Conservation (phyloP, 2,329 filamentous ascomycete species). For the Ophiostoma pallidulum region DNA sequence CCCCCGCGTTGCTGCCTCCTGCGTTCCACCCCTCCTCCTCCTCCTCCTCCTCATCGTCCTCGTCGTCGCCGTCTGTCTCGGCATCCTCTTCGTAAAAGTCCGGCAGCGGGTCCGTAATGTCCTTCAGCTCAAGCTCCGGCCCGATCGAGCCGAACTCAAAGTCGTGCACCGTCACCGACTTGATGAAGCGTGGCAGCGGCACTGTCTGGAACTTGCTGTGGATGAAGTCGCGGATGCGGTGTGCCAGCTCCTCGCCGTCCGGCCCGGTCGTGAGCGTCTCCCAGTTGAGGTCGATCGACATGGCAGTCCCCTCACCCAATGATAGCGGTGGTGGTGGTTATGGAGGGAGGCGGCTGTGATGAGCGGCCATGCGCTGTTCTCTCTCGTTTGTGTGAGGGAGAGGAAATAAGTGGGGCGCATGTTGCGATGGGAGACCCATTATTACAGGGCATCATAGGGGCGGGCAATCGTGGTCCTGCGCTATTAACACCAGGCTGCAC, state of each 20-base stretch:
- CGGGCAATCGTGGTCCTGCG: no score
- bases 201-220: constrained; percentile 94
- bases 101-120: constrained; percentile 88
- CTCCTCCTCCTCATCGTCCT: constrained; percentile 25
- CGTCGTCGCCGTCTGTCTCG: constrained; percentile 40
- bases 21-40: constrained; percentile 22
- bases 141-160: constrained; percentile 84
- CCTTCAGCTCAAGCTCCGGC: constrained; percentile 84
- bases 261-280: constrained; percentile 80
- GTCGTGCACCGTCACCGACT: constrained; percentile 85
- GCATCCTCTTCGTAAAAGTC: constrained; percentile 90
- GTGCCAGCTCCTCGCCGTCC: constrained; percentile 75
- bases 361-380: no score
- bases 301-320: no score
- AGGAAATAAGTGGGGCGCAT: no score
- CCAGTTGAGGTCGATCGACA: constrained; percentile 99
- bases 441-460: no score
- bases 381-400: no score
- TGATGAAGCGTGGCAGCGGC: constrained; percentile 87
- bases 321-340: background rate
- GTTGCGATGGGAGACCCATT: no score
- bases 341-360: no score
- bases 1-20: constrained; percentile 19
- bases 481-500: no score
- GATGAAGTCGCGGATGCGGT: constrained; percentile 83